Evolutionary conservation across 768 basidiomycete genomes (phyloP), one percentile per base, ranked within the genome.

Genomic region (Phlebiopsis gigantea): DNA sequence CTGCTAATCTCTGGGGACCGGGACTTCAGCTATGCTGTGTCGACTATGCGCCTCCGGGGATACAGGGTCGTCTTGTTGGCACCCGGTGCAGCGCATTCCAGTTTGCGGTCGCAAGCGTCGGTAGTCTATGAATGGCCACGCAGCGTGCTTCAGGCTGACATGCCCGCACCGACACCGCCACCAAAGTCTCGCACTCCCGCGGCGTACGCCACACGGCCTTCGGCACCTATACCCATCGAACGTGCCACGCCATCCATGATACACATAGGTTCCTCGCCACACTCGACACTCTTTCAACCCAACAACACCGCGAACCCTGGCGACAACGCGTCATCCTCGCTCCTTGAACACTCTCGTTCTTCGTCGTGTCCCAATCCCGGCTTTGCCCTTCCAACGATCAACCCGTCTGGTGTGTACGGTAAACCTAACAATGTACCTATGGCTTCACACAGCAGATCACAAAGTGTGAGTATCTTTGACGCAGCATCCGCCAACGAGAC

Each of bases 1-100:
- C 68, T 87, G 44, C 71, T 89, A 34, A 83, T 89, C 62, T 77
- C 85, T 0, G 83, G 81, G 17, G 85, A 88, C 67, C 75, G 83
- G 42, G 85, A 87, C 65, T 82, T 87, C 62, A 78, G 79, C 6
- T 87, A 88, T 63, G 79, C 80, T 22, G 66, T 85, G 44, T 80
- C 84, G 1, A 72, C 74, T 25, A 69, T 88, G 51, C 78, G 56
- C 12, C 42, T 51, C 10, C 58, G 58, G 9, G 46, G 54, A 39
- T 62, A 49, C 51, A 47, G 31, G 30, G 52, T 62, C 24, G 45
- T 62, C 17, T 31, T 62, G 12, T 31, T 62, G 29, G 48, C 56
- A 0, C 61, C 61, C 1, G 81, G 85, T 61, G 78, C 79, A 4
- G 59, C 69, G 4, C 76, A 80, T 43, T 61, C 69, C 15, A 80